Base-by-base conservation (phyloP, 1,284 basidiomycete species). In the Malassezia obtusa region DNA sequence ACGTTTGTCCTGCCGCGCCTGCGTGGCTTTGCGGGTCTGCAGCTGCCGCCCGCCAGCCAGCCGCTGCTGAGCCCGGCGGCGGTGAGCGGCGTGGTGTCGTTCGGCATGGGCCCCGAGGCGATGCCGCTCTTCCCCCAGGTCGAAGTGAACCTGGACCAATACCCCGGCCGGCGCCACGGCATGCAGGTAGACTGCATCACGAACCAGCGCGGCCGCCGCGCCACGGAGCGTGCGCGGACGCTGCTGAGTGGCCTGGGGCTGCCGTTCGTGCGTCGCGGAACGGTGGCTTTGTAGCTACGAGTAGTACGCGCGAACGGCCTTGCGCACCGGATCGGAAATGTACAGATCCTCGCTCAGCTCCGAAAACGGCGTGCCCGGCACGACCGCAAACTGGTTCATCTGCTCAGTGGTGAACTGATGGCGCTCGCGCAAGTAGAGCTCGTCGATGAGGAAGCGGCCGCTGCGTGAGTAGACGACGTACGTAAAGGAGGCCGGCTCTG, bases 1-100 rank as follows among this genome's bases (percentile, higher is more conserved):
- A 90, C 95, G 65, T 96, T 96, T 73, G 92, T 98, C 47, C 78
- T 96, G 21, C 94, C 92, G 2, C 83, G 92, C 21, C 76, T 95
- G 60, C 82, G 91, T 65, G 90, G 94, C 64, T 98, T 90, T 77
- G 79, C 80, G 7, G 94, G 92, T 22, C 76, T 98, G 57, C 73
- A 80, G 3, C 77, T 90, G 54, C 83, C 86, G 52, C 79, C 86
- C 36, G 61, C 63, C 22, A 60, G 47, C 44, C 73, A 63, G 52
- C 67, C 57, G 14, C 44, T 60, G 22, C 49, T 63, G 32, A 64
- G 62, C 46, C 69, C 89, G 0, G 84, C 83, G 39, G 83, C 85
- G 0, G 84, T 87, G 5, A 81, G 84, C 0, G 91, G 92, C 43
- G 87, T 91, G 25, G 87, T 96, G 43, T 82, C 83, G 2, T 83